Base-by-base conservation (phyloP, 345 rosid species). In the Moricandia moricandioides region DNA sequence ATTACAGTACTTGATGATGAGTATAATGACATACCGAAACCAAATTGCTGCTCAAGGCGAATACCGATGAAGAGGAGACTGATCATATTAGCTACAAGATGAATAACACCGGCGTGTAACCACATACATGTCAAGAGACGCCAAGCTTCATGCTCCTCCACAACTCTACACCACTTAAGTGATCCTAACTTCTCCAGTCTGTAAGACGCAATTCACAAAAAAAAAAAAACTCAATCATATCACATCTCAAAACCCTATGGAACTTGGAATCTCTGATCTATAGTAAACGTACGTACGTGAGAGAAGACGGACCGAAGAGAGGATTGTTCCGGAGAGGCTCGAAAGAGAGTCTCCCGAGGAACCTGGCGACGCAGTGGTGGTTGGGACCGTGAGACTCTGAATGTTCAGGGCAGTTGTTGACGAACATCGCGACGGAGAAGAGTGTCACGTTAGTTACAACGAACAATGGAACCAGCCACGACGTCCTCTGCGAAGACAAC, bases 41-140 rank as follows among this genome's bases (percentile, higher is more conserved):
- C 99, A 70, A 92, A 95, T 62, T 95, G 96, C 74, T 92, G 96
- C 72, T 94, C 97, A 7, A 94, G 98, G 56, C 97, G 96, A 73
- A 91, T 84, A 35, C 98, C 98, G 6, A 92, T 86, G 78, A 95
- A 89, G 55, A 89, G 39, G 39, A 95, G 87, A 78, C 97, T 86
- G 58, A 95, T 31, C 97, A 92, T 89, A 84, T 92, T 95, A 18
- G 82, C 82, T 1, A 82, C 83, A 37, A 95, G 81, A 86, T 95
- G 99, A 63, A 92, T 80, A 67, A 95, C 69, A 35, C 99, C 99
- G 0, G 93, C 99, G 27, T 95, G 99, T 69, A 95, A 81, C 99
- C 99, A 95, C 80, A 90, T 80, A 71, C 96, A 92, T 33, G 89
- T 84, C 31, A 94, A 11, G 5, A 94, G 92, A 71, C 98, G 87